These are phyloP conservation scores for Adansonia rubrostipa DNA, from an alignment of 441 rosid species.

Conservation along the genomic window DNA sequence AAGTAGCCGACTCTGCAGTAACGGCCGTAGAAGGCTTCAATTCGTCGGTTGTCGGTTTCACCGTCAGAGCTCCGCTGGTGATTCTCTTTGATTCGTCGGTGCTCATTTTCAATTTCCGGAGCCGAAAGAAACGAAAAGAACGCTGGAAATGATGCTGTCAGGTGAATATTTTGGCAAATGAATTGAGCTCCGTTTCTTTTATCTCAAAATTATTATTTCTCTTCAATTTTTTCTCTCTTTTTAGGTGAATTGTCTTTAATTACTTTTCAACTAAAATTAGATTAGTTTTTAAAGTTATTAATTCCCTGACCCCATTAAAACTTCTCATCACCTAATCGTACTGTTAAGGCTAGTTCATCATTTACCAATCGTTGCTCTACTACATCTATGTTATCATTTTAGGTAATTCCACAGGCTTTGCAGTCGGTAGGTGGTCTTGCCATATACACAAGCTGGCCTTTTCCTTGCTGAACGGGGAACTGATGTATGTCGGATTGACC, in stretches of 20 bases:
- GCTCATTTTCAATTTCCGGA: conserved; percentile 35
- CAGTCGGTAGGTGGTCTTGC: conserved; percentile 98
- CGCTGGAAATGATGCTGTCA: too few relatives aligned
- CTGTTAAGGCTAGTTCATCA: too few relatives aligned
- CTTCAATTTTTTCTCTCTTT: too few relatives aligned
- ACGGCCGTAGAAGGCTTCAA: conserved; percentile 46
- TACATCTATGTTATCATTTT: conserved; percentile 18
- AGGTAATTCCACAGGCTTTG: conserved; percentile 98
- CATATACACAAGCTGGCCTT: conserved; percentile 81
- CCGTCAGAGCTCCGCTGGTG: conserved; percentile 46
- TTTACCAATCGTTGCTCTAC: conserved; percentile 59
- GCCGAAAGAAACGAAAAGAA: too few relatives aligned
- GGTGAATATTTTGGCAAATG: too few relatives aligned
- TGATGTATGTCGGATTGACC: conserved; percentile 80
- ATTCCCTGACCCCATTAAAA: too few relatives aligned
- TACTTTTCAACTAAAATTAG: too few relatives aligned
- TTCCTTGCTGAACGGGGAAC: conserved; percentile 83
- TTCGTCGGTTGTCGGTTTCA: conserved; percentile 56
- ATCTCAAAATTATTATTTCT: too few relatives aligned
- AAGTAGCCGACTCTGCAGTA: conserved; percentile 35
- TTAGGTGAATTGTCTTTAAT: too few relatives aligned
- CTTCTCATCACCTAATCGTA: too few relatives aligned
- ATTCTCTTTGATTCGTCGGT: conserved; percentile 51
- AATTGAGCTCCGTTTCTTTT: too few relatives aligned
- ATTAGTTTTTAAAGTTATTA: too few relatives aligned